Evolutionary conservation across 2,329 filamentous ascomycete species (phyloP), one percentile per base, ranked within the genome.

Genomic region (Colletotrichum sp.): DNA sequence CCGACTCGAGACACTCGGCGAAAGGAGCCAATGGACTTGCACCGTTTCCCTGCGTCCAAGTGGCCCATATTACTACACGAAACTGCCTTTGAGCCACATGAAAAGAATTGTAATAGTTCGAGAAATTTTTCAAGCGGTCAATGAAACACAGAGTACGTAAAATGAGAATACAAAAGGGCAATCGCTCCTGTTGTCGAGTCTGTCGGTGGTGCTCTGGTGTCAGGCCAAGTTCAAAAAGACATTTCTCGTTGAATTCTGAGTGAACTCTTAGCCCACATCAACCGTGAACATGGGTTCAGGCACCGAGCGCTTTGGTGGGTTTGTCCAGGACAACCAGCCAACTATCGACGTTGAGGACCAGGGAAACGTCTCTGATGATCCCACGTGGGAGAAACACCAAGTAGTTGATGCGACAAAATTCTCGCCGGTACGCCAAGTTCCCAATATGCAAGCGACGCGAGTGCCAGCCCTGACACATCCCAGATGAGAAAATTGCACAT

Each of bases 401-500:
- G n/a, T 70, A 62, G 78, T 79, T 63, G 79, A 83, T 73, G 79
- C 83, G 4, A 84, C 82, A 18, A 83, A 82, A 59, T 78, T 84
- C 28, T 82, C 83, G 26, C 67, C 78, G 64, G 82, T 82, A 72
- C 55, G 80, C 78, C 9, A 16, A 26, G 32, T 34, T 21, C 44
- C 44, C 44, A 52, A 13, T 4, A 21, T 52, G n/a, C 16, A 21
- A 5, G n/a, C 44, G 44, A 52, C 44, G 44, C 44, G n/a, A 52
- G 44, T 52, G n/a, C 18, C 44, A 52, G 16, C 10, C 13, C 34
- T 39, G 32, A 64, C 15, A 36, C 28, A 8, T 15, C 21, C 8
- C n/a, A 81, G 80, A 36, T 72, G 18, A 80, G 80, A 63, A 85
- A 85, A 69, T 67, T 84, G 7, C 82, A 84, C 77, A 81, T 85